Base-by-base conservation (phyloP, 2,329 filamentous ascomycete genomes). In the Lachnellula suecica region DNA sequence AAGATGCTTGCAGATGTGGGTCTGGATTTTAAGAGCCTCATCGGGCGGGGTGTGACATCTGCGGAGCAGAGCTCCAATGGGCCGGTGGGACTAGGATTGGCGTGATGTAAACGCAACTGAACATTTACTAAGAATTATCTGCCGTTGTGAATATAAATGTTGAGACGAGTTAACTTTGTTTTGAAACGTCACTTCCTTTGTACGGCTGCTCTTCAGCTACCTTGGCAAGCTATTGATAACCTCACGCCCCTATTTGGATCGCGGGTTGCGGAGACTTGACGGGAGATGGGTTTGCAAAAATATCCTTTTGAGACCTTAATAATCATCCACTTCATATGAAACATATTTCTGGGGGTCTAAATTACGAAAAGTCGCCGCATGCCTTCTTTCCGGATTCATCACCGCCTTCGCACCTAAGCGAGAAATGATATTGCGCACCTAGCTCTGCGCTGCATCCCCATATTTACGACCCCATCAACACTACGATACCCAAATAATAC, bases 21-120 rank as follows among this genome's bases (percentile, higher is more conserved):
- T 0, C 74, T 99, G 27, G 93, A 99, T 70, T 97, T 99, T 67
- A 83, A 81, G 51, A 89, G 89, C 60, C 71, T 97, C 51, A 85
- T 97, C 13, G 89, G 88, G 15, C 78, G 78, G 59, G 83, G 79
- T 41, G 65, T 2, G 15, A 22, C 71, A 41, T 49, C 55, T 29
- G 52, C 52, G 41, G 54, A 54, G 8, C 23, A 52, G 40, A 44
- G 37, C 19, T 41, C 44, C 19, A 49, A 48, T 47, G 54, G 51
- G 15, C 70, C 74, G 2, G 69, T 75, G 17, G 77, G 77, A 1
- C 67, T 79, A 24, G 66, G 66, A 13, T 51, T 67, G 23, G 44
- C 44, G 10, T 63, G 56, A 49, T 47, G 11, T 37, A n/a, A n/a
- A n/a, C n/a, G n/a, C n/a, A n/a, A n/a, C n/a, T n/a, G n/a, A n/a